Evolutionary conservation across 2,329 filamentous ascomycete genomes (phyloP).

Genomic region (Paecilomyces sp.): DNA sequence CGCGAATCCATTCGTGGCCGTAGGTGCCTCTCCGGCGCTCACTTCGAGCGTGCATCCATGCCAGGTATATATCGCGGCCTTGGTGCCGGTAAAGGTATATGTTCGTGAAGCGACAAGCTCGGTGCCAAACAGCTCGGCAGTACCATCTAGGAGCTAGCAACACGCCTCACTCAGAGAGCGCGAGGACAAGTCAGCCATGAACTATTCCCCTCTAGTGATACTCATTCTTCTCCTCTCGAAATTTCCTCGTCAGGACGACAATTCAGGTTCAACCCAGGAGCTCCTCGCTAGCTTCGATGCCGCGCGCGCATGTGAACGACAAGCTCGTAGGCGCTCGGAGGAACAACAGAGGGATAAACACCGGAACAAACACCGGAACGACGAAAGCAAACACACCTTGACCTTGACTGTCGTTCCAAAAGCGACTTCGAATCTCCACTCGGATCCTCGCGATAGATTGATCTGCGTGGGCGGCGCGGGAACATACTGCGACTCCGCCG

Average conservation of each 20-base stretch:
- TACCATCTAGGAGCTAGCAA: conserved; percentile 63
- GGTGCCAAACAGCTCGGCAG: conserved; percentile 89
- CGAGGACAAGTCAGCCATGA: not conserved
- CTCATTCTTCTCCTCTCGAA: not conserved
- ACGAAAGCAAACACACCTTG: conserved; percentile 34
- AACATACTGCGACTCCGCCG: conserved; percentile 40
- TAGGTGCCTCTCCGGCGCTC: conserved; percentile 50
- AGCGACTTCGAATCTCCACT: conserved; percentile 74
- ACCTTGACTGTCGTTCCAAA: conserved; percentile 46
- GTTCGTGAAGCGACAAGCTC: conserved; percentile 75
- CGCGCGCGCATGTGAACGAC: not conserved
- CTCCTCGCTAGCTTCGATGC: not conserved
- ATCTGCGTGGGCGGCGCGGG: conserved; percentile 38
- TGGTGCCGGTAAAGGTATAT: conserved; percentile 74
- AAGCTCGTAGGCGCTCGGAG: not conserved
- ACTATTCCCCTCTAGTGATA: not conserved
- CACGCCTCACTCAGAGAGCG: not conserved
- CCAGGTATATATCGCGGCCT: conserved; percentile 87
- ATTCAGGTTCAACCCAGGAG: not conserved
- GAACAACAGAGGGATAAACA: not conserved
- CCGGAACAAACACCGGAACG: not conserved
- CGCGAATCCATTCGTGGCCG: conserved; percentile 20
- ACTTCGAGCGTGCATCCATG: conserved; percentile 83
- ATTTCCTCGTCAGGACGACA: not conserved
- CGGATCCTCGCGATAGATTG: conserved; percentile 57